Percentiles rank a stretch among this genome's conserved stretches.
These are phyloP conservation scores for Ettlia oleoabundans DNA, from an alignment of 139 green algal species.

Conservation along the genomic window DNA sequence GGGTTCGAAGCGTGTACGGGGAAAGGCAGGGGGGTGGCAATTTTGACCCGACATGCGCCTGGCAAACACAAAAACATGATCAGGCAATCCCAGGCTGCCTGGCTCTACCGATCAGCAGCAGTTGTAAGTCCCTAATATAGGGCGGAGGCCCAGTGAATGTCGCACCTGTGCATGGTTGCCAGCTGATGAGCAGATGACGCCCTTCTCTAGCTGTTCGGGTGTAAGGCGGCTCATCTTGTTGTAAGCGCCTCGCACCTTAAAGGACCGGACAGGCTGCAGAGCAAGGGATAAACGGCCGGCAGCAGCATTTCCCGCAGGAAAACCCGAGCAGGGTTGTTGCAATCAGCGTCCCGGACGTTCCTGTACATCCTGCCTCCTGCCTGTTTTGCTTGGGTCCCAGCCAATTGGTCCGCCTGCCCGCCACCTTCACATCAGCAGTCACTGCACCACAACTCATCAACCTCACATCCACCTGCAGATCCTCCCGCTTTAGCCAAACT, in stretches of 20 bases:
- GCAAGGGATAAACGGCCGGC: too few relatives aligned
- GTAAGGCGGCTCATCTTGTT: constrained; percentile 91
- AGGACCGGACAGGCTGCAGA: constrained; percentile 91
- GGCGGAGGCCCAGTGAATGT: background rate
- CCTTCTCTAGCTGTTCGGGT: constrained; percentile 68
- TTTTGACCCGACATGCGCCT: background rate
- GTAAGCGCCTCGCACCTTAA: constrained; percentile 95
- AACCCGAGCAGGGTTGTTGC: too few relatives aligned
- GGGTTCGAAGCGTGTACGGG: background rate
- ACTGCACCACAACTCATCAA: background rate
- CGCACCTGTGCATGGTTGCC: constrained; percentile 91
- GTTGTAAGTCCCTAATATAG: too few relatives aligned
- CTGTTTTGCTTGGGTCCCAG: too few relatives aligned
- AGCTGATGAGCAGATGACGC: constrained; percentile 92
- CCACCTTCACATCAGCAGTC: background rate
- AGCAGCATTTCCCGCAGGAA: too few relatives aligned
- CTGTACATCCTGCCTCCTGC: too few relatives aligned
- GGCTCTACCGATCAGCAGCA: too few relatives aligned
- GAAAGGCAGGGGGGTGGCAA: background rate
- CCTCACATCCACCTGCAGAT: constrained; percentile 54
- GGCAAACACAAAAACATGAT: too few relatives aligned
- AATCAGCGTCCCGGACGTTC: too few relatives aligned
- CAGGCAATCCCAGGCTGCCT: too few relatives aligned
- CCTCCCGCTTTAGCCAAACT: constrained; percentile 93
- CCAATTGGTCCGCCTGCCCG: too few relatives aligned